Conservation (phyloP, 2,329 filamentous ascomycete species). For the Rhytidhysteron rufulum region DNA sequence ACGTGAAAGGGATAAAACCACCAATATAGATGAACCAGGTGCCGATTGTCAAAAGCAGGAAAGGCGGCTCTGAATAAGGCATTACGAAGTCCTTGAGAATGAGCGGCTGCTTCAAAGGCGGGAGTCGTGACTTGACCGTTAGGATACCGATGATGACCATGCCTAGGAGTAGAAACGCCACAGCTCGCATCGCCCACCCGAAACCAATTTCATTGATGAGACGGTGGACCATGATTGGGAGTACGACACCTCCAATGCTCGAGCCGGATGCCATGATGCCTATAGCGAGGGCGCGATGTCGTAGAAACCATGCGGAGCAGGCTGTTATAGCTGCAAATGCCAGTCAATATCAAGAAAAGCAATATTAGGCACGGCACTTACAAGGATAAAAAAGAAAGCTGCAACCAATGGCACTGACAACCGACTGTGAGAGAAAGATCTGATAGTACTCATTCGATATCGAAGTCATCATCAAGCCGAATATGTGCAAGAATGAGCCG, state of each 20-base stretch:
- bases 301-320: constrained; percentile 48
- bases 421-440: constrained; percentile 48
- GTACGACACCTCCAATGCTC: constrained; percentile 49
- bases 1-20: constrained; percentile 56
- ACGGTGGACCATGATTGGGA: constrained; percentile 55
- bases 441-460: constrained; percentile 51
- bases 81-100: no score
- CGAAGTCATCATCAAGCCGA: constrained; percentile 58
- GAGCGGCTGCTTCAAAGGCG: no score
- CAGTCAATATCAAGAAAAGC: constrained; percentile 4
- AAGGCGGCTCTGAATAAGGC: no score
- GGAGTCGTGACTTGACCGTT: no score
- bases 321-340: not conserved
- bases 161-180: constrained; percentile 59
- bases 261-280: constrained; percentile 44
- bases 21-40: no score
- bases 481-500: constrained; percentile 51
- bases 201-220: constrained; percentile 51
- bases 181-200: constrained; percentile 55
- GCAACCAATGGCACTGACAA: constrained; percentile 45
- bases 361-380: no score
- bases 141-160: constrained; percentile 52
- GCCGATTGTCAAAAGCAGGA: no score
- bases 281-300: constrained; percentile 42
- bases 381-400: not conserved